A percentile compares a stretch with the other conserved stretches of the same genome.
Conservation (phyloP, 257 asterid species). For the Leonotis leonurus region DNA sequence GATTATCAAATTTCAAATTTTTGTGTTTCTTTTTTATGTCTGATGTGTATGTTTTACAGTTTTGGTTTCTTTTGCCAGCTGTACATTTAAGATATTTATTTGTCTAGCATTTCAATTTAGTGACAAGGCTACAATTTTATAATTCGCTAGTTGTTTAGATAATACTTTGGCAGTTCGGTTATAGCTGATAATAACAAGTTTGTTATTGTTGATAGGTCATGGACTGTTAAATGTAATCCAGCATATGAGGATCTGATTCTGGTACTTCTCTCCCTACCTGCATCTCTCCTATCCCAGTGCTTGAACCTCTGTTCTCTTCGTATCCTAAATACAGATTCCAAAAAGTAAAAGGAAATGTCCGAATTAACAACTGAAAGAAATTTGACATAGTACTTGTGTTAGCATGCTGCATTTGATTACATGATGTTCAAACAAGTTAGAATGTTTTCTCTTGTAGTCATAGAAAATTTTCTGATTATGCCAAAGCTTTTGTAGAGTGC, state of each 20-base stretch:
- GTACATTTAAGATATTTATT: not conserved
- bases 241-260: slow-evolving; percentile 78
- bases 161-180: not conserved
- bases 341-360: not conserved
- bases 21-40: not conserved
- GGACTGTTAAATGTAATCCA: slow-evolving; percentile 93
- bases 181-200: slow-evolving; percentile 1
- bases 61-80: slow-evolving; percentile 10
- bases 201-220: slow-evolving; percentile 67
- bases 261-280: slow-evolving; percentile 46
- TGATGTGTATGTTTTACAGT: not conserved
- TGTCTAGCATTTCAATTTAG: not conserved
- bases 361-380: slow-evolving; percentile 2
- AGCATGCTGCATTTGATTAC: slow-evolving; percentile 10
- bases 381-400: not conserved
- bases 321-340: not conserved
- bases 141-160: not conserved
- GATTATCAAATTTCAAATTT: not conserved
- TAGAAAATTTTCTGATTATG: slow-evolving; percentile 24
- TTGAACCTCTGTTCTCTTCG: not conserved
- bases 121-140: not conserved
- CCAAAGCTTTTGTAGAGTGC: slow-evolving; percentile 64
- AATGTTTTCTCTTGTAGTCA: slow-evolving; percentile 16
- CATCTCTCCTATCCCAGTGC: slow-evolving; percentile 14
- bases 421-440: slow-evolving; percentile 10